Base-by-base conservation (phyloP, 257 asterid species). In the Paulownia fortunei region DNA sequence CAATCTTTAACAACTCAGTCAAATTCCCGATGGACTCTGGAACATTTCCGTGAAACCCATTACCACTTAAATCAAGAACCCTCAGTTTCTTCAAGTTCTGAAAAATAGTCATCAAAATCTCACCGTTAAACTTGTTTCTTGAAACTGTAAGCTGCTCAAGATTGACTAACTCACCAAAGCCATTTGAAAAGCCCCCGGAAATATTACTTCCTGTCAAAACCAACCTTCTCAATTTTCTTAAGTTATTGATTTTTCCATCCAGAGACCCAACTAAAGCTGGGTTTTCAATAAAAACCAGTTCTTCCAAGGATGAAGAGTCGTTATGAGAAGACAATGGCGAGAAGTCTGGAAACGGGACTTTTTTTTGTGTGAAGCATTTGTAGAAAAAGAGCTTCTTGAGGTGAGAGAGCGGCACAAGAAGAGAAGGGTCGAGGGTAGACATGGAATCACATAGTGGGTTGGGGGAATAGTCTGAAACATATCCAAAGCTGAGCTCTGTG, bases 401-500 rank as follows among this genome's bases (percentile, higher is more conserved):
- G 76, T 80, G 88, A 0, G 84, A 0, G n/a, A 94, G 83, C 1
- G 92, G 89, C 0, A 83, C 5, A 0, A 91, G 83, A 12, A 87
- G 88, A 12, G 82, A 72, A 16, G 87, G 79, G 79, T 89, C 76
- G 65, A 94, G 82, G 81, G 88, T 83, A 0, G 94, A 80, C 1
- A 65, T 63, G 79, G 87, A 71, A 23, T 79, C 74, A 70, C 98
- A 94, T 0, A 95, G 90, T 13, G 98, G 98, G 78, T 94, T 91
- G 0, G 94, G 90, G 23, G 96, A 84, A 61, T 85, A 92, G 52
- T 94, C 97, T 1, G 98, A 94, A 0, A 94, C 94, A 76, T 85
- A 92, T 0, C 98, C 98, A 36, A 94, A 84, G 74, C 87, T 94
- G 55, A 94, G 90, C 87, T 91, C 98, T 0, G 91, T 82, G 41